A percentile compares a stretch with the other conserved stretches of the same genome.
Conservation (phyloP, 805 yeast genomes). For the Clavispora vitiphila region DNA sequence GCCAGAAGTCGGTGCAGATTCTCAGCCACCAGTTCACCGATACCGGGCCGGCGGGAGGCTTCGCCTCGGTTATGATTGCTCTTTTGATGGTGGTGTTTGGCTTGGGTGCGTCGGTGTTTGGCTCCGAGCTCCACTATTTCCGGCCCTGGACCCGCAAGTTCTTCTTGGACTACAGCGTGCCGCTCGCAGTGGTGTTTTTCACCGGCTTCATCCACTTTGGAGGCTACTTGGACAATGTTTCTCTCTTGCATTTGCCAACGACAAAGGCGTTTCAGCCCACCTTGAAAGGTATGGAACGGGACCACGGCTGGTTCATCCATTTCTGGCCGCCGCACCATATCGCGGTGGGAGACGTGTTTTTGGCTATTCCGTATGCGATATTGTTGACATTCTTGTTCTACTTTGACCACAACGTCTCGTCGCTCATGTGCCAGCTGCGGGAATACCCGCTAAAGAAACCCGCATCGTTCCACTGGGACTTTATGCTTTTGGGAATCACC, state of each 20-base stretch:
- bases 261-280: conserved; percentile 77
- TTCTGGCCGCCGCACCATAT: conserved; percentile 60
- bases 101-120: conserved; percentile 51
- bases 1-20: conserved; percentile 88
- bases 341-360: conserved; percentile 68
- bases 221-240: conserved; percentile 55
- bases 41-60: conserved; percentile 47
- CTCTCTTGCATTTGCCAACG: conserved; percentile 62
- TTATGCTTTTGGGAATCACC: conserved; percentile 73
- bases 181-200: conserved; percentile 79
- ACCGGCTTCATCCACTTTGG: conserved; percentile 93
- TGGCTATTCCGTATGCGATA: conserved; percentile 91
- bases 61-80: conserved; percentile 69
- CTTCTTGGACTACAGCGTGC: conserved; percentile 82
- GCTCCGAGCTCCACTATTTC: conserved; percentile 58
- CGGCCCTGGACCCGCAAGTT: conserved; percentile 58
- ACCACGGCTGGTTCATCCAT: conserved; percentile 69
- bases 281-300: conserved; percentile 24
- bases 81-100: conserved; percentile 77
- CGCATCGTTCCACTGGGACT: conserved; percentile 89
- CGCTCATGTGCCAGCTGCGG: conserved; percentile 84
- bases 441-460: conserved; percentile 82
- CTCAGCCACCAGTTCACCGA: conserved; percentile 61
- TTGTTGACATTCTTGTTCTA: conserved; percentile 80
- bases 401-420: conserved; percentile 93